A percentile compares a stretch with the other conserved stretches of the same genome.
These are phyloP conservation scores for Eutrema japonicum DNA, from an alignment of 345 rosid genomes.

Conservation along the genomic window DNA sequence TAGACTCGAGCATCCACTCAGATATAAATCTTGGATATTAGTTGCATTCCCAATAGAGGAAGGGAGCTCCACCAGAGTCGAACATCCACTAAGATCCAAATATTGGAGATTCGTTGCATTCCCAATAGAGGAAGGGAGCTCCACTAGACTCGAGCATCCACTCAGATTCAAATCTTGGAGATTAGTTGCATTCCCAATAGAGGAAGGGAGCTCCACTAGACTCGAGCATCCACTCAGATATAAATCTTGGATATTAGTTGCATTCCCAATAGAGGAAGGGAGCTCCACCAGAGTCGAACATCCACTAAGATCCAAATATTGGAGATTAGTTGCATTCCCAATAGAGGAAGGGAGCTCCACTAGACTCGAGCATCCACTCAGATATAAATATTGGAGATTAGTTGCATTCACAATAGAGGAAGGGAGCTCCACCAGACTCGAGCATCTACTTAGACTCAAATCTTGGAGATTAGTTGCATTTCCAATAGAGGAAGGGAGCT, in stretches of 20 bases:
- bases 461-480: neutral
- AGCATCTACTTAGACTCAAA: neutral
- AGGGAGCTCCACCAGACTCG: neutral
- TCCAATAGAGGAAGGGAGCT: neutral
- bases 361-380: neutral
- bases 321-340: neutral
- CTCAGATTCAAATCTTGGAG: neutral
- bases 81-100: neutral
- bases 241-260: neutral
- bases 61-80: neutral
- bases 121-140: neutral
- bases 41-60: neutral
- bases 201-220: neutral
- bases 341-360: neutral
- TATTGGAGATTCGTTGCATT: neutral
- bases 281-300: neutral
- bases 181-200: neutral
- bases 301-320: accelerated
- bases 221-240: neutral
- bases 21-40: neutral
- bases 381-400: neutral
- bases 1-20: neutral
- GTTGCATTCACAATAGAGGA: neutral
- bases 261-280: neutral
- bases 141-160: neutral